A percentile compares a stretch with the other conserved stretches of the same genome.
These are phyloP conservation scores for Ceratobasidium sp. DNA, from an alignment of 1,284 basidiomycete species.

Conservation along the genomic window DNA sequence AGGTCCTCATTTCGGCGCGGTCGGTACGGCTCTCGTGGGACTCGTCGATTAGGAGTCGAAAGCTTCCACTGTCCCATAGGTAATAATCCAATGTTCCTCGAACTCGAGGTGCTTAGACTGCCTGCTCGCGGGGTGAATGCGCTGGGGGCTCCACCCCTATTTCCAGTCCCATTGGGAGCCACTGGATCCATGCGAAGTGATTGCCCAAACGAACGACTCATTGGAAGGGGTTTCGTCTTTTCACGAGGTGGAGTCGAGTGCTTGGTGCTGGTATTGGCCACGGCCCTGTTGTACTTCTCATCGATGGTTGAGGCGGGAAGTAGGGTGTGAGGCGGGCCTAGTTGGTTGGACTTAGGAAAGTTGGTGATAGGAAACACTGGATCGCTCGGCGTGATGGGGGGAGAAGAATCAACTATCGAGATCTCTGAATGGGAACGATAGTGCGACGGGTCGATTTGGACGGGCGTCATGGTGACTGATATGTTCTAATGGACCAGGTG, in stretches of 20 bases:
- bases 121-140: neutral
- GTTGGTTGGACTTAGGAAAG: neutral
- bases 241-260: neutral
- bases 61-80: neutral
- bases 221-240: neutral
- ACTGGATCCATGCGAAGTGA: neutral
- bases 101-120: neutral
- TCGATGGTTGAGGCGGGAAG: neutral
- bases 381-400: neutral
- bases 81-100: neutral
- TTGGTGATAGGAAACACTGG: neutral
- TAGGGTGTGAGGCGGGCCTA: neutral
- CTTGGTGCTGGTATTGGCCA: neutral
- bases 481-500: neutral
- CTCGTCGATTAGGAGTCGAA: no score
- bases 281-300: neutral
- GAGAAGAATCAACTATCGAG: neutral
- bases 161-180: neutral
- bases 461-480: neutral
- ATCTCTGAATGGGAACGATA: neutral
- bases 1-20: conserved; percentile 6
- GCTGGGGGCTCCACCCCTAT: neutral
- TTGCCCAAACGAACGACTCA: neutral
- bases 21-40: neutral
- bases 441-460: neutral